Percentiles rank a stretch among this genome's conserved stretches.
Evolutionary conservation across 2,329 filamentous ascomycete species (phyloP).

Genomic region (Metarhizium guizhouense): DNA sequence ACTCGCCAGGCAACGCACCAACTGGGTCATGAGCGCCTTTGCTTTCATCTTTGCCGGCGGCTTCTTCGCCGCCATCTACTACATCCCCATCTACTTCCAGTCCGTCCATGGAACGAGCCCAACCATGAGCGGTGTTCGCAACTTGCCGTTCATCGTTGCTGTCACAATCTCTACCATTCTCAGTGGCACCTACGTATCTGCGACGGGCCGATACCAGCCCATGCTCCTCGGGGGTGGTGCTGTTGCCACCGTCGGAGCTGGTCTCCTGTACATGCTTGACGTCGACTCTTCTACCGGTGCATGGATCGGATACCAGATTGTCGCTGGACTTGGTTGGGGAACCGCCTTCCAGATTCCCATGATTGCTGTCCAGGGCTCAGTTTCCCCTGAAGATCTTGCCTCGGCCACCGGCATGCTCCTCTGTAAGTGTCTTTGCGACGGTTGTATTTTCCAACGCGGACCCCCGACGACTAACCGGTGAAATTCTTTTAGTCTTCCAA

Average conservation of each 20-base stretch:
- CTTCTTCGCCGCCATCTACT: conserved; percentile 37
- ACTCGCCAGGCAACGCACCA: conserved; percentile 28
- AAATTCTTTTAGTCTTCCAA: conserved; percentile 29
- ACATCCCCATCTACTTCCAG: conserved; percentile 39
- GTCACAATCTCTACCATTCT: conserved; percentile 32
- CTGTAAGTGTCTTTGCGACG: conserved; percentile 20
- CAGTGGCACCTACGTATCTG: conserved; percentile 29
- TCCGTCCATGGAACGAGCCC: conserved; percentile 31
- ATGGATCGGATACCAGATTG: conserved; percentile 46
- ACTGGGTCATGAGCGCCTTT: conserved; percentile 27
- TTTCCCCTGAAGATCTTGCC: conserved; percentile 32
- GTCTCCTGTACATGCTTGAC: conserved; percentile 33
- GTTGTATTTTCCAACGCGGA: neutral
- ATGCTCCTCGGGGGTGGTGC: conserved; percentile 35
- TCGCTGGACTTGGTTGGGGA: conserved; percentile 40
- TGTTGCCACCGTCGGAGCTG: conserved; percentile 33
- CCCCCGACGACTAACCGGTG: neutral
- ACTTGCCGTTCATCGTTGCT: conserved; percentile 35
- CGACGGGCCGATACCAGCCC: conserved; percentile 32
- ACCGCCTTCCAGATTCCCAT: conserved; percentile 39
- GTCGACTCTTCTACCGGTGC: conserved; percentile 27
- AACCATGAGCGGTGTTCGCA: conserved; percentile 32
- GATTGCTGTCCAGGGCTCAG: conserved; percentile 36
- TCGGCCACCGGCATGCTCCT: conserved; percentile 38
- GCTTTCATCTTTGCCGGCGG: conserved; percentile 33